phyloP scores from a whole-genome alignment of 495 filamentous ascomycete genomes.

The Penicillium tannophilum region DNA sequence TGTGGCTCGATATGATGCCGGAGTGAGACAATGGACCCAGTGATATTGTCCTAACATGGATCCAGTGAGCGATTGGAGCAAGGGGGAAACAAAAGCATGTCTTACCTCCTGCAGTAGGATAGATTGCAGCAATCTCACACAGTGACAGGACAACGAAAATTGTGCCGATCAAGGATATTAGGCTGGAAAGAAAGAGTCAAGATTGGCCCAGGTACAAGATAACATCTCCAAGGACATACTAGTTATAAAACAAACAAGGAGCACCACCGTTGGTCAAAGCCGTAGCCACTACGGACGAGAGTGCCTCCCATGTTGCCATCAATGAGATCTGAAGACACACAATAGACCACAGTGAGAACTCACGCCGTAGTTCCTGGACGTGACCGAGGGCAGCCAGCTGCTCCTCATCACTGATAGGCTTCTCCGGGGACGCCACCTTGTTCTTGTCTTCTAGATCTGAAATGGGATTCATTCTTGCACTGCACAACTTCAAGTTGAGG shows the following conservation, averaged over 20 bases:
- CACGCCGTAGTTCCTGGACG: constrained; percentile 32
- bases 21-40: constrained; percentile 29
- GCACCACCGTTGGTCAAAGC: constrained; percentile 31
- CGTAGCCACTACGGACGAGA: constrained; percentile 27
- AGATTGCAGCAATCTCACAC: constrained; percentile 29
- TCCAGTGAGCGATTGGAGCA: not conserved
- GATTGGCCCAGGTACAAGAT: not conserved
- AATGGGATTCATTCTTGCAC: constrained; percentile 12
- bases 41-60: constrained; percentile 26
- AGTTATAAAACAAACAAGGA: constrained; percentile 38
- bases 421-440: constrained; percentile 17
- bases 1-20: constrained; percentile 20
- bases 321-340: constrained; percentile 32
- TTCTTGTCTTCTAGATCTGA: not conserved
- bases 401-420: constrained; percentile 27
- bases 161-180: constrained; percentile 25
- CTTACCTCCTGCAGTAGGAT: constrained; percentile 30
- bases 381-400: constrained; percentile 29
- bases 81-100: not conserved
- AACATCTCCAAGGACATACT: constrained; percentile 11
- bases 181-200: constrained; percentile 2
- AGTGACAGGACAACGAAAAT: constrained; percentile 28
- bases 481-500: not conserved
- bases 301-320: constrained; percentile 40
- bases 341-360: constrained; percentile 31